phyloP scores from a whole-genome alignment of 495 filamentous ascomycete genomes.

The Cercophora scortea region DNA sequence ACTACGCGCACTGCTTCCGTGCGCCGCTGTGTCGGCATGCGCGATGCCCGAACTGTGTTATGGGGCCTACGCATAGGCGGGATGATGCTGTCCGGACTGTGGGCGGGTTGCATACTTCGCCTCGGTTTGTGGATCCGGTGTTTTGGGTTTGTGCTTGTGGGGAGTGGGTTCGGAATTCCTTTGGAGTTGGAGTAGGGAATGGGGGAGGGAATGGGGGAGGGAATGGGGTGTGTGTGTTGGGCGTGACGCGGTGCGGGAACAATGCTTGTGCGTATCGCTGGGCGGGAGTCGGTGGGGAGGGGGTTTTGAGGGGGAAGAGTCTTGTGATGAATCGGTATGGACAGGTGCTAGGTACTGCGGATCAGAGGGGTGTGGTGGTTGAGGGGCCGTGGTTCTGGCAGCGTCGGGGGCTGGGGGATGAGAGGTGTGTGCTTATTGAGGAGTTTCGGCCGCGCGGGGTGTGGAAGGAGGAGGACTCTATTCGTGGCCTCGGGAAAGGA shows the following conservation, averaged over 20 bases:
- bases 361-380: conserved; percentile 14
- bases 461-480: no score
- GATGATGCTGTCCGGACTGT: conserved; percentile 10
- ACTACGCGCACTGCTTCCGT: not conserved
- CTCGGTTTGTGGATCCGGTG: conserved; percentile 17
- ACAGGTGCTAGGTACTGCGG: conserved; percentile 20
- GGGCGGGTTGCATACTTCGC: conserved; percentile 13
- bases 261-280: not conserved
- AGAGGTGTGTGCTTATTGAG: conserved; percentile 7
- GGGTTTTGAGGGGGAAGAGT: conserved; percentile 5
- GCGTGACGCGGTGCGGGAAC: conserved; percentile 8
- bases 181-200: no score
- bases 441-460: conserved; percentile 2
- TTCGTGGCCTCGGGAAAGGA: not conserved
- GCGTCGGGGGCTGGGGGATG: conserved; percentile 14
- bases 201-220: no score
- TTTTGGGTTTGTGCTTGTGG: conserved; percentile 22
- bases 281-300: not conserved
- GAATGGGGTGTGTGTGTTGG: conserved; percentile 6
- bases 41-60: conserved; percentile 15
- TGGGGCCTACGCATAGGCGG: conserved; percentile 1
- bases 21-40: conserved; percentile 6
- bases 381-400: conserved; percentile 22
- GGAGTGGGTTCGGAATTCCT: conserved; percentile 18
- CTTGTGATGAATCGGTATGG: conserved; percentile 22